These are phyloP conservation scores for Moricandia arvensis DNA, from an alignment of 345 rosid genomes.

Conservation along the genomic window DNA sequence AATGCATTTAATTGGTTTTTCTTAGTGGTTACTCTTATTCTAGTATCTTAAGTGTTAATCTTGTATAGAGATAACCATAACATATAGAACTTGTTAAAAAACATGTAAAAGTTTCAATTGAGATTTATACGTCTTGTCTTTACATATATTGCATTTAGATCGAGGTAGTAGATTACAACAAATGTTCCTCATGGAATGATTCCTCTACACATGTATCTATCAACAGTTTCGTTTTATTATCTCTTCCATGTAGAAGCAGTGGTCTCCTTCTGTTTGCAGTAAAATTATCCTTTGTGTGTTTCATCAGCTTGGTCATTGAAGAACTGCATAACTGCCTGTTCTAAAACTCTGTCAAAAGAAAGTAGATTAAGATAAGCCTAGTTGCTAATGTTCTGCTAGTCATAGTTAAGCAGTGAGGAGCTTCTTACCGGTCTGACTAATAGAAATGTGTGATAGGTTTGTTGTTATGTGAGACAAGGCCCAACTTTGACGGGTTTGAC, in stretches of 20 bases:
- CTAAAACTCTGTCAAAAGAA: background rate
- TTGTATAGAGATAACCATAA: background rate
- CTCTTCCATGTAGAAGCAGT: conserved; percentile 13
- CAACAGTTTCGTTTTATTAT: conserved; percentile 18
- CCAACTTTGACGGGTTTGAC: conserved; percentile 62
- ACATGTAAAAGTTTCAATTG: background rate
- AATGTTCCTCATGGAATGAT: background rate
- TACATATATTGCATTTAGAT: conserved; percentile 3
- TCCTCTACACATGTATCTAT: conserved; percentile 11
- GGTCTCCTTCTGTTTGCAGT: conserved; percentile 1
- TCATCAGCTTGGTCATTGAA: conserved; percentile 26
- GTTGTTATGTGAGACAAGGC: conserved; percentile 48
- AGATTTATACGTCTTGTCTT: background rate
- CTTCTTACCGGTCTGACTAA: conserved; percentile 38
- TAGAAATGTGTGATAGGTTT: conserved; percentile 8
- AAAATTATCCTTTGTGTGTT: background rate
- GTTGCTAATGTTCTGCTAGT: background rate
- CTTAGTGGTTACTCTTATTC: too few relatives aligned
- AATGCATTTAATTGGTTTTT: too few relatives aligned
- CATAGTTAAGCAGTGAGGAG: background rate
- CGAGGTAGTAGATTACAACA: background rate
- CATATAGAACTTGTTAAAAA: background rate
- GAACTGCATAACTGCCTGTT: conserved; percentile 2
- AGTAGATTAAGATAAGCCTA: background rate
- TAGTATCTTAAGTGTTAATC: too few relatives aligned